A percentile compares a stretch with the other conserved stretches of the same genome.
Evolutionary conservation across 805 yeast genomes (phyloP).

Genomic region (Hanseniaspora thailandica): DNA sequence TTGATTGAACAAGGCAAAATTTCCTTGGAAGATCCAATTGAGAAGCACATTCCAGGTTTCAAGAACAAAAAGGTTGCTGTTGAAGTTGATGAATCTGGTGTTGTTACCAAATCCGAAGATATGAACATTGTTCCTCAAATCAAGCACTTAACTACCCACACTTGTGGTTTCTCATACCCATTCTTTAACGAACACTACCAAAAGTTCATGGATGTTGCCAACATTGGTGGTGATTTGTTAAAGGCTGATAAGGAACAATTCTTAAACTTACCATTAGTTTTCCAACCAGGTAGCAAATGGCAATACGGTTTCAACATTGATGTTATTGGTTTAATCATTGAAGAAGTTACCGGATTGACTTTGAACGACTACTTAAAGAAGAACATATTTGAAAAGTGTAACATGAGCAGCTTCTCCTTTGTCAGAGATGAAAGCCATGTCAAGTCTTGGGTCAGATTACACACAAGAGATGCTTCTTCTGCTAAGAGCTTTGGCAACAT

Average conservation of each 20-base stretch:
- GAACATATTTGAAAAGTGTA: constrained; percentile 25
- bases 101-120: constrained; percentile 19
- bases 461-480: constrained; percentile 20
- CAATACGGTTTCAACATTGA: constrained; percentile 29
- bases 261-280: constrained; percentile 20
- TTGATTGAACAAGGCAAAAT: constrained; percentile 27
- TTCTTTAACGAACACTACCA: constrained; percentile 23
- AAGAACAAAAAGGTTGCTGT: constrained; percentile 19
- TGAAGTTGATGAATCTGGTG: constrained; percentile 20
- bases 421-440: constrained; percentile 15
- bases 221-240: constrained; percentile 17
- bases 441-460: constrained; percentile 19
- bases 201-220: constrained; percentile 16
- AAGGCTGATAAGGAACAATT: constrained; percentile 19
- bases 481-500: constrained; percentile 12
- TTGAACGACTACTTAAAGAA: constrained; percentile 24
- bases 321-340: constrained; percentile 28
- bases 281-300: constrained; percentile 31
- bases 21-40: constrained; percentile 26
- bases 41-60: constrained; percentile 25
- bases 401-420: constrained; percentile 22
- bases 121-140: constrained; percentile 25
- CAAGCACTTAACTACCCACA: constrained; percentile 29
- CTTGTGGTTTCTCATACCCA: constrained; percentile 30
- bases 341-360: constrained; percentile 22